Evolutionary conservation across 352 stramenopile genomes (phyloP).

Genomic region (Globisporangium nagaii): DNA sequence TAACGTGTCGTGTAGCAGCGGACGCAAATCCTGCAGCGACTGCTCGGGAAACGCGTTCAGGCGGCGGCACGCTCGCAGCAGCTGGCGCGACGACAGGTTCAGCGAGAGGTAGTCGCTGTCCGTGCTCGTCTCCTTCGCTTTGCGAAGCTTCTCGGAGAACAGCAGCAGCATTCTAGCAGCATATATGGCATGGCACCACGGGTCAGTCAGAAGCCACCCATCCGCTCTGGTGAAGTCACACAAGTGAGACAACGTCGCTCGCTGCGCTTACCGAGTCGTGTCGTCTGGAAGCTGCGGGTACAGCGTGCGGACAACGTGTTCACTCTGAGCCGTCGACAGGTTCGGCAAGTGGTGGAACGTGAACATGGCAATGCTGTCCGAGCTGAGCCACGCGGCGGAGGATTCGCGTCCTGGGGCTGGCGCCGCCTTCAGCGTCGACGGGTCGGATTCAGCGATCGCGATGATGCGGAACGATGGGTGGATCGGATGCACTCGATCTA

Average conservation of each 20-base stretch:
- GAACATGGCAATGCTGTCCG: conserved; percentile 78
- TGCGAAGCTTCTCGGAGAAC: conserved; percentile 49
- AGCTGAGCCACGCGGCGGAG: conserved; percentile 60
- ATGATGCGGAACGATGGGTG: conserved; percentile 89
- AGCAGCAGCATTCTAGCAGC: conserved; percentile 35
- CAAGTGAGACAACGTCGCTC: not conserved
- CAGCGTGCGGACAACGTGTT: conserved; percentile 42
- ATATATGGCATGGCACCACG: not conserved
- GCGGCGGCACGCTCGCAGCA: conserved; percentile 58
- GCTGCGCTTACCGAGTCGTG: conserved; percentile 38
- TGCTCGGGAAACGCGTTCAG: conserved; percentile 64
- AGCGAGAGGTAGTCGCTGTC: conserved; percentile 46
- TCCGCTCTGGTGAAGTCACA: too few species aligned
- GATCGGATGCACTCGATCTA: conserved; percentile 49
- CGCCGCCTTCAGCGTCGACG: conserved; percentile 23
- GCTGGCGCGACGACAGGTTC: conserved; percentile 58
- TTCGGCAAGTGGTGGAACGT: conserved; percentile 54
- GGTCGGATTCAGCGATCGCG: conserved; percentile 68
- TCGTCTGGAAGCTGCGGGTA: conserved; percentile 48
- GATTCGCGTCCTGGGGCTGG: conserved; percentile 34
- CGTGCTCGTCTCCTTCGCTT: conserved; percentile 30
- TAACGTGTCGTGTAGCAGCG: conserved; percentile 69
- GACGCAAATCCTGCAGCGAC: conserved; percentile 53
- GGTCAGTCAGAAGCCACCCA: too few species aligned
- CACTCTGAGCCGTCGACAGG: conserved; percentile 31